phyloP scores from a whole-genome alignment of 2,329 filamentous ascomycete species.

The Aurifilum marmelostoma region DNA sequence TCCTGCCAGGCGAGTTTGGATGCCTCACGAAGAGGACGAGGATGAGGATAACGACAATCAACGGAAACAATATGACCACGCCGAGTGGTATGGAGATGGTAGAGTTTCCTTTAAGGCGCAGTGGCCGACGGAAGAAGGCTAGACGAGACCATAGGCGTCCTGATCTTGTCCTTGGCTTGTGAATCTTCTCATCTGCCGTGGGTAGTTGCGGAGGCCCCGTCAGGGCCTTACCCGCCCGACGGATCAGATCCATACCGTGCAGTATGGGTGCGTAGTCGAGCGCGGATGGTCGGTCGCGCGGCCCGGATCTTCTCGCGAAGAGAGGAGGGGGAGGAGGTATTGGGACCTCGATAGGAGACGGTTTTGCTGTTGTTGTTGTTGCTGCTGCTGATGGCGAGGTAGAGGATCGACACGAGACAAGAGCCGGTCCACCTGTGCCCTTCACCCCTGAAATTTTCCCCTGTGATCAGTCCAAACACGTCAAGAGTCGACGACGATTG shows the following conservation, averaged over 20 bases:
- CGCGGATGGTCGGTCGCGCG: constrained; percentile 12
- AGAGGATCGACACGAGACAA: constrained; percentile 6
- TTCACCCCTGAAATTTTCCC: background rate
- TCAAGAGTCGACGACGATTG: background rate
- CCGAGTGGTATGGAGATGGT: constrained; percentile 90
- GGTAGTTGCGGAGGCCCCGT: constrained; percentile 50
- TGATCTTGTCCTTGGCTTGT: constrained; percentile 24
- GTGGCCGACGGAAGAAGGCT: constrained; percentile 82
- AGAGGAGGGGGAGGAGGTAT: background rate
- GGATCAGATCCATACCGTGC: constrained; percentile 59
- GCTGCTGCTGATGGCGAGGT: background rate
- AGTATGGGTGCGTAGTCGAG: constrained; percentile 27
- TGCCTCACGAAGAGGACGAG: constrained; percentile 87
- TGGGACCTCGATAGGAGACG: background rate
- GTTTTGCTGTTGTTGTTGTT: background rate
- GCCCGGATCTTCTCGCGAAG: constrained; percentile 2
- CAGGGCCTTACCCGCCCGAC: constrained; percentile 57
- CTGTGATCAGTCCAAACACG: background rate
- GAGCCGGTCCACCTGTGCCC: constrained; percentile 1
- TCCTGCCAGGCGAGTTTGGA: constrained; percentile 78
- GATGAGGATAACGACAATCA: constrained; percentile 88
- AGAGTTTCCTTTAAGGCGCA: constrained; percentile 89
- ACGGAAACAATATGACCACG: constrained; percentile 89
- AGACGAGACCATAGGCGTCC: constrained; percentile 55
- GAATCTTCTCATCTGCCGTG: constrained; percentile 53